phyloP scores from a whole-genome alignment of 192 early-diverging fungal species.

The Lunasporangiospora selenospora region DNA sequence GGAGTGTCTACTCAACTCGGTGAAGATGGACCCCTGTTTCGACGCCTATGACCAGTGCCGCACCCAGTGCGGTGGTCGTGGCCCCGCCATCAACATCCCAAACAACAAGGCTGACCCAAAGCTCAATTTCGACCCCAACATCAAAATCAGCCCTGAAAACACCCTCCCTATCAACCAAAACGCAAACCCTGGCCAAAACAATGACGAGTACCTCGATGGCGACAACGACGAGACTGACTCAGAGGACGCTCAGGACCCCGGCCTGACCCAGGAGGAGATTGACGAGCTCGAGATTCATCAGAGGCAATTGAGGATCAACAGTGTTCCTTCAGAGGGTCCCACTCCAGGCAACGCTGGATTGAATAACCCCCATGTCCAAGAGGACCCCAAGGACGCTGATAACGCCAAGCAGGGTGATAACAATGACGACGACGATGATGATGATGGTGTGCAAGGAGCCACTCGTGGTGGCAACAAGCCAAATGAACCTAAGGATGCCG shows the following conservation, averaged over 20 bases:
- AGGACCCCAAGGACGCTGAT: not conserved
- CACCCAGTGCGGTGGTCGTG: not conserved
- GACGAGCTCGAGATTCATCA: not conserved
- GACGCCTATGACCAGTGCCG: constrained; percentile 19
- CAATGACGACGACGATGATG: not conserved
- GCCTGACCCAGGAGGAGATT: constrained; percentile 7
- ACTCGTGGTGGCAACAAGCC: too few species aligned
- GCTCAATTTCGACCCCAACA: not conserved
- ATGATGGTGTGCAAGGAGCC: too few species aligned
- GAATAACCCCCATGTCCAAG: not conserved
- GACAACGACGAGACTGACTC: constrained; percentile 10
- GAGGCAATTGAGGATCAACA: not conserved
- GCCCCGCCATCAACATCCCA: not conserved
- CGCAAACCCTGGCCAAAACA: not conserved
- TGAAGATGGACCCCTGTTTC: constrained; percentile 12
- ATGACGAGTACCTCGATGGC: constrained; percentile 10
- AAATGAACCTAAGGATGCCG: not conserved
- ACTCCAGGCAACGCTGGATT: too few species aligned
- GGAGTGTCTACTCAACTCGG: constrained; percentile 23
- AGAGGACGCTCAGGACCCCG: constrained; percentile 13
- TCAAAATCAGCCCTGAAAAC: not conserved
- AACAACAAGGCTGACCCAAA: not conserved
- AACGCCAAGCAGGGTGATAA: not conserved
- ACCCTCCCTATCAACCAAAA: not conserved
- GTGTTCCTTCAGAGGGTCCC: not conserved